A percentile compares a stretch with the other conserved stretches of the same genome.
Conservation (phyloP, 495 filamentous ascomycete genomes). For the Copromyces sp. region DNA sequence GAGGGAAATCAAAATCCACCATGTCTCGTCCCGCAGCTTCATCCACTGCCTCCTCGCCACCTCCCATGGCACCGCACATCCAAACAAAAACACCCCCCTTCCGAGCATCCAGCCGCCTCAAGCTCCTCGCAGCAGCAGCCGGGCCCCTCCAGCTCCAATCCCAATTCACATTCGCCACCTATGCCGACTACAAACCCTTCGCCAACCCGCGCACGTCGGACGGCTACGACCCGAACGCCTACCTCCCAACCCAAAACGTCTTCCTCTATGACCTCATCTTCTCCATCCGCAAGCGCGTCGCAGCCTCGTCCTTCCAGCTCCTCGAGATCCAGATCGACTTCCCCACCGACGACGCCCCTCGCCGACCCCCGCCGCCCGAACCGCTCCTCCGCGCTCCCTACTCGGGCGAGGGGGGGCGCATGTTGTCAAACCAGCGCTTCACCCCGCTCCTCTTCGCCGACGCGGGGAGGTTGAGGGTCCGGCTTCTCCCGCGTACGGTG, state of each 20-base stretch:
- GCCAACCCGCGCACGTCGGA: neutral
- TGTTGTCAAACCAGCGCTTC: neutral
- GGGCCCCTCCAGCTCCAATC: neutral
- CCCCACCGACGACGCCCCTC: neutral
- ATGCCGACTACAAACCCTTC: neutral
- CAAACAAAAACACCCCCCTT: neutral
- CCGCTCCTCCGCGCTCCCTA: neutral
- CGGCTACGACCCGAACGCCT: neutral
- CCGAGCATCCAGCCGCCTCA: neutral
- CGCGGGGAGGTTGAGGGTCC: neutral
- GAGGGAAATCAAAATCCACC: neutral
- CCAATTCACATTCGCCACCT: neutral
- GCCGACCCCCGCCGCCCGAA: neutral
- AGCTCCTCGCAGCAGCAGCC: neutral
- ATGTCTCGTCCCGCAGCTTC: neutral
- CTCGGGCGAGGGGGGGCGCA: neutral
- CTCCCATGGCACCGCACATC: neutral
- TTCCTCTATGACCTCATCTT: constrained; percentile 1
- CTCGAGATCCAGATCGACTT: constrained; percentile 1
- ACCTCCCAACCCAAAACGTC: neutral
- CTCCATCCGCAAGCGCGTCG: neutral
- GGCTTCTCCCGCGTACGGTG: neutral
- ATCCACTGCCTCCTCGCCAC: too few relatives aligned
- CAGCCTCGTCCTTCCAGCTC: neutral
- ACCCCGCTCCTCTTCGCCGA: neutral